Evolutionary conservation across 306 rosid species (phyloP), one percentile per base, ranked within the genome.

Genomic region (Castanea mollissima): DNA sequence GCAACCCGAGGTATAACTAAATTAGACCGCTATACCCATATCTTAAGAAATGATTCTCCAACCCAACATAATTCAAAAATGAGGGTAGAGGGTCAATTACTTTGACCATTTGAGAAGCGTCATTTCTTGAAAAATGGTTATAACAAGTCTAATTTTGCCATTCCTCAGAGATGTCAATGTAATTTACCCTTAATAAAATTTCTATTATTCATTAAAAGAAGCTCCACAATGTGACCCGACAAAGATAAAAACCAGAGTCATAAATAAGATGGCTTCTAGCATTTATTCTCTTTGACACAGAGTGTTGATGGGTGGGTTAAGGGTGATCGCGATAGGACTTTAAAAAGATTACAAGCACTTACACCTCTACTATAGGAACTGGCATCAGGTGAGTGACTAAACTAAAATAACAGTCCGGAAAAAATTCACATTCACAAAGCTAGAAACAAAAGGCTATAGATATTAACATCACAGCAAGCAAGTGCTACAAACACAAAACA

Each of bases 401-500:
- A 67, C 16, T 35, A 67, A 35, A 67, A 19, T 32, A 67, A 67
- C 2, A 32, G 8, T 32, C n/a, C 3, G 13, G 20, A 18, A 4
- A 49, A 35, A 31, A 67, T 34, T 34, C 38, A 20, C 49, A 65
- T 18, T 32, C 4, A 34, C 71, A 67, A 20, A 34, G 49, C 72
- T 25, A 49, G 46, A 34, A 65, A 67, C 19, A 67, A 34, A 14
- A 2, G 21, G 16, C 72, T 67, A n/a, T 18, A 34, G 72, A 67
- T 8, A 35, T 19, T 35, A 25, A 35, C 52, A 67, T 23, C 51
- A 13, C 23, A 34, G 20, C 32, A 27, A 67, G 51, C 29, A 3
- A 52, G 54, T 55, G 75, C 69, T 73, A 27, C 73, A 82, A 5
- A 74, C 63, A 62, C 70, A 18, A 35, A 49, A 74, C 51, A 63